These are phyloP conservation scores for Suillus ampliporus DNA, from an alignment of 768 basidiomycete species.

Conservation along the genomic window DNA sequence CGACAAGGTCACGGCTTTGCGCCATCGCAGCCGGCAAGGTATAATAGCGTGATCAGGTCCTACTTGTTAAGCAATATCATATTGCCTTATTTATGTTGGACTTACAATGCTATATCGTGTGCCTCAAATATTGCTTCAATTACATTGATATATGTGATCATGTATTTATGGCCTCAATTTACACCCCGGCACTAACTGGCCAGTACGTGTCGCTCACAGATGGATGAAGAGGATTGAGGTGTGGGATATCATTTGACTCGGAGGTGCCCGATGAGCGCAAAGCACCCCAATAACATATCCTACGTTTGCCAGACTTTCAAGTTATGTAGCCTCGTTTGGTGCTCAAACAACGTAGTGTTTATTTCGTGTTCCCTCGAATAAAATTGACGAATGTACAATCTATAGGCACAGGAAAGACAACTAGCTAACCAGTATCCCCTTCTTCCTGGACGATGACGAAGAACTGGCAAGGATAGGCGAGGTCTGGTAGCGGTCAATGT, in stretches of 20 bases:
- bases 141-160: too few relatives aligned
- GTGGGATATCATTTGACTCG: conserved; percentile 11
- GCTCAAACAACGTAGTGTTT: conserved; percentile 8
- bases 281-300: conserved; percentile 1
- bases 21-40: too few relatives aligned
- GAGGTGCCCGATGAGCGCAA: background rate
- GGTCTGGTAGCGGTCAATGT: conserved; percentile 45
- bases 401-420: conserved; percentile 6
- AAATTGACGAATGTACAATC: conserved; percentile 10
- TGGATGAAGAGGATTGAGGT: conserved; percentile 12
- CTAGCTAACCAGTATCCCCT: conserved; percentile 71
- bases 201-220: conserved; percentile 7
- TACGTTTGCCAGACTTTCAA: conserved; percentile 5
- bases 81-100: too few relatives aligned
- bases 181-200: too few relatives aligned
- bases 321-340: conserved; percentile 30
- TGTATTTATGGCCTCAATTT: too few relatives aligned
- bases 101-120: too few relatives aligned
- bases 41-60: too few relatives aligned
- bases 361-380: conserved; percentile 5
- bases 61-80: too few relatives aligned
- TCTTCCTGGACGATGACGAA: conserved; percentile 96
- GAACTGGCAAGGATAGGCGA: conserved; percentile 77
- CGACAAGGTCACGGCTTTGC: too few relatives aligned
- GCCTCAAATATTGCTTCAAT: too few relatives aligned